A percentile compares a stretch with the other conserved stretches of the same genome.
Evolutionary conservation across 345 rosid genomes (phyloP).

Genomic region (Stellera chamaejasme): DNA sequence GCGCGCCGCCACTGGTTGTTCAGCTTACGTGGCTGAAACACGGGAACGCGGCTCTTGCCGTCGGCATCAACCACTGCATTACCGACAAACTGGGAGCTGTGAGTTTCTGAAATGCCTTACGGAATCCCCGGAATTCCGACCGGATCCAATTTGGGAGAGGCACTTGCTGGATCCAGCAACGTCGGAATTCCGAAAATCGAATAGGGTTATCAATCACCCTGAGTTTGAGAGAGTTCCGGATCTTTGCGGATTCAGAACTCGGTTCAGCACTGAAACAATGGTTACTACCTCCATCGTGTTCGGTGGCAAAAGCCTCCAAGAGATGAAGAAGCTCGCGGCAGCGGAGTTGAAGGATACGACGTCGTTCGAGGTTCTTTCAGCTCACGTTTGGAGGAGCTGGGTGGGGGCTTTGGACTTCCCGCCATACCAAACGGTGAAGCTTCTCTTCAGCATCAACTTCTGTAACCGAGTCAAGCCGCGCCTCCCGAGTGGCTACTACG

Average conservation of each 20-base stretch:
- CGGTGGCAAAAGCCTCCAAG: slow-evolving; percentile 28
- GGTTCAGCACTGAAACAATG: slow-evolving; percentile 42
- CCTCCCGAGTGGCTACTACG: slow-evolving; percentile 67
- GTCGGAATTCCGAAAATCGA: neutral
- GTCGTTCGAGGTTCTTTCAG: slow-evolving; percentile 69
- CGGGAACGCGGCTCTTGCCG: slow-evolving; percentile 58
- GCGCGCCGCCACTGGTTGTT: slow-evolving; percentile 61
- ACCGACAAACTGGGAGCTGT: slow-evolving; percentile 70
- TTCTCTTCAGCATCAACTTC: slow-evolving; percentile 60
- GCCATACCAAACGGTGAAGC: slow-evolving; percentile 52
- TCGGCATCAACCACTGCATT: slow-evolving; percentile 67
- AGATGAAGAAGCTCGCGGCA: slow-evolving; percentile 45
- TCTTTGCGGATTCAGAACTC: slow-evolving; percentile 45
- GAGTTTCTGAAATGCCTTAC: slow-evolving; percentile 58
- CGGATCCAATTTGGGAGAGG: slow-evolving; percentile 71
- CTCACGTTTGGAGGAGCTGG: slow-evolving; percentile 92
- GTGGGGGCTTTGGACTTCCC: slow-evolving; percentile 59
- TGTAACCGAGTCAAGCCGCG: slow-evolving; percentile 66
- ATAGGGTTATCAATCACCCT: slow-evolving; percentile 29
- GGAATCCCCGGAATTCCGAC: slow-evolving; percentile 14
- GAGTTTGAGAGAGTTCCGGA: slow-evolving; percentile 60
- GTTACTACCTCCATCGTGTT: slow-evolving; percentile 52
- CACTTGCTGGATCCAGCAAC: slow-evolving; percentile 36
- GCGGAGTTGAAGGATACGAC: slow-evolving; percentile 32
- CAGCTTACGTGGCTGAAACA: slow-evolving; percentile 89